Evolutionary conservation across 2,329 filamentous ascomycete genomes (phyloP).

Genomic region (Colletotrichum orbiculare): DNA sequence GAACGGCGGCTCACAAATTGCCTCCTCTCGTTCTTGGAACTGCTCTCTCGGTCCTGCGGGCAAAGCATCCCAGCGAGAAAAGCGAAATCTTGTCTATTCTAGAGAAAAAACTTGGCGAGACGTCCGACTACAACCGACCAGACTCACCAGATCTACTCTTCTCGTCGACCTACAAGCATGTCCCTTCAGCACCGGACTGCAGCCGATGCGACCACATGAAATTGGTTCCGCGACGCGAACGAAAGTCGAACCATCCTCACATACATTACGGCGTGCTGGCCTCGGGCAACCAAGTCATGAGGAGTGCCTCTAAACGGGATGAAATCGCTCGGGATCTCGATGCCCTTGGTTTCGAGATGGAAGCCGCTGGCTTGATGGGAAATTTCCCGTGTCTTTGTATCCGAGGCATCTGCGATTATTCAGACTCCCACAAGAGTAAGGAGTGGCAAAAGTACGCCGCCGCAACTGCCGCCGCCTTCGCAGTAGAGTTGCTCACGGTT

Average conservation of each 20-base stretch:
- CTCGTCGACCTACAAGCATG: background rate
- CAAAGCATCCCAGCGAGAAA: conserved; percentile 8
- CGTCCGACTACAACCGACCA: background rate
- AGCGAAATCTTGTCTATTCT: background rate
- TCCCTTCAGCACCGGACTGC: background rate
- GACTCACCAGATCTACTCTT: background rate
- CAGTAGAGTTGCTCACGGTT: conserved; percentile 32
- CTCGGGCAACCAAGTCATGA: conserved; percentile 36
- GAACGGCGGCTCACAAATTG: conserved; percentile 22
- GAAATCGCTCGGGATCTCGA: conserved; percentile 13
- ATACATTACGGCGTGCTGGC: conserved; percentile 38
- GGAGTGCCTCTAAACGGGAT: background rate
- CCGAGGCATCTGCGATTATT: conserved; percentile 50
- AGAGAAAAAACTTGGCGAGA: background rate
- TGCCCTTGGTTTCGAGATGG: conserved; percentile 42
- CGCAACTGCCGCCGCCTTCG: conserved; percentile 43
- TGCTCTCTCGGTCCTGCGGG: conserved; percentile 25
- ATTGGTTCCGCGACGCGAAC: background rate
- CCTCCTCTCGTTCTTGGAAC: conserved; percentile 14
- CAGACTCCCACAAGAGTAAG: conserved; percentile 51
- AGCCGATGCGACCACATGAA: background rate
- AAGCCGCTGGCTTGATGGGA: conserved; percentile 39
- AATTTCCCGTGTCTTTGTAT: conserved; percentile 45
- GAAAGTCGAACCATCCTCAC: background rate
- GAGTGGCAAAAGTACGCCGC: conserved; percentile 49